Evolutionary conservation across 768 basidiomycete genomes (phyloP).

Genomic region (Boletus pseudopeckii): DNA sequence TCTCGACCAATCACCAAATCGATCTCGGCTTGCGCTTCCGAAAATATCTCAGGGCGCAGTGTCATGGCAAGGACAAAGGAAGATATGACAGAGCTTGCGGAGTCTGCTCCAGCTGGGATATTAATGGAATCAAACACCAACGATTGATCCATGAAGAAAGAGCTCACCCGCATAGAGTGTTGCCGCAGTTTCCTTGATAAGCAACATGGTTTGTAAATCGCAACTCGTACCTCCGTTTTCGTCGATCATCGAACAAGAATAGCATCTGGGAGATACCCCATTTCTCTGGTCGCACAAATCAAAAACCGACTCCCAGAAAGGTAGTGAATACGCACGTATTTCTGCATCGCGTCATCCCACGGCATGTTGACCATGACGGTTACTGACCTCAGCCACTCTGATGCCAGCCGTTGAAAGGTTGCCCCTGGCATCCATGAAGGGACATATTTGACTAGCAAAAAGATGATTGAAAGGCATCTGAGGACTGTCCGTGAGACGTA

Average conservation of each 20-base stretch:
- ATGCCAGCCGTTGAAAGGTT: constrained; percentile 1
- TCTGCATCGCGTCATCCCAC: constrained; percentile 2
- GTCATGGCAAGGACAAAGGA: constrained; percentile 1
- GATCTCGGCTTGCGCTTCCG: not conserved
- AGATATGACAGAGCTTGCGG: constrained; percentile 3
- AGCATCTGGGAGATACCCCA: not conserved
- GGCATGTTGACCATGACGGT: constrained; percentile 3
- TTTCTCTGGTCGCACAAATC: not conserved
- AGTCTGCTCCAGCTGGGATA: constrained; percentile 1
- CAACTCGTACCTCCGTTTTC: constrained; percentile 3
- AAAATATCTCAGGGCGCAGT: constrained; percentile 2
- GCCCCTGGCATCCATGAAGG: constrained; percentile 4
- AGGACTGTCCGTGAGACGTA: not conserved
- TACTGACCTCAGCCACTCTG: constrained; percentile 1
- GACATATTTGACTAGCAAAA: constrained; percentile 1
- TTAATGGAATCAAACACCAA: not conserved
- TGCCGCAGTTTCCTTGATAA: constrained; percentile 5
- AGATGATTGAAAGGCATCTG: not conserved
- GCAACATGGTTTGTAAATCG: not conserved
- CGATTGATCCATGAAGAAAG: not conserved
- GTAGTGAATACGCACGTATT: not conserved
- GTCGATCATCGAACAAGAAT: constrained; percentile 4
- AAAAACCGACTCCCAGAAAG: not conserved
- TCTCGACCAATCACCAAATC: not conserved
- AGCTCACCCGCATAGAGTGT: not conserved